A percentile compares a stretch with the other conserved stretches of the same genome.
Evolutionary conservation across 2,329 filamentous ascomycete genomes (phyloP).

Genomic region (Cadophora luteo-olivacea): DNA sequence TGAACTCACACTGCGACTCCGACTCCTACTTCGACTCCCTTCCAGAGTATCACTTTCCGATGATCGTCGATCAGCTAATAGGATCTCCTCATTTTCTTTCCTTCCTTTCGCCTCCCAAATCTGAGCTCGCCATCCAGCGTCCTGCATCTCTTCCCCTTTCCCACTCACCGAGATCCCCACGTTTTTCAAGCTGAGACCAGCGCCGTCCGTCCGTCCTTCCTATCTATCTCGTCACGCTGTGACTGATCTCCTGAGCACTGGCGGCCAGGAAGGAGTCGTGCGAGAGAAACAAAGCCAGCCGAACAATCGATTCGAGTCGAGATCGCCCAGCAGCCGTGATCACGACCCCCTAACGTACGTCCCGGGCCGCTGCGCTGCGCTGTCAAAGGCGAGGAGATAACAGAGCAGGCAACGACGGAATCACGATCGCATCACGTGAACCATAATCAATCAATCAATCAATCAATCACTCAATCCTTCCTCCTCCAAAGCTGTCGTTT

Average conservation of each 20-base stretch:
- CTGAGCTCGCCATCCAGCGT: slow-evolving; percentile 14
- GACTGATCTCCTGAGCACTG: too few species aligned
- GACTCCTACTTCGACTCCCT: slow-evolving; percentile 7
- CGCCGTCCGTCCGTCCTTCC: too few species aligned
- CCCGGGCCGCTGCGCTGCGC: background rate
- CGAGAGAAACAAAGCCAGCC: too few species aligned
- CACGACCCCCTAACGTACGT: too few species aligned
- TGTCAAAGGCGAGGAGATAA: background rate
- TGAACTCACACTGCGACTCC: slow-evolving; percentile 1
- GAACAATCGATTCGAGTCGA: too few species aligned
- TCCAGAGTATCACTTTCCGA: slow-evolving; percentile 2
- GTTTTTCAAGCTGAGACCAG: too few species aligned
- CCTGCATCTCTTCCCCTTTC: background rate
- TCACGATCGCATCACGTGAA: slow-evolving; percentile 2
- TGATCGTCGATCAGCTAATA: slow-evolving; percentile 9
- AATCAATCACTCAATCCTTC: background rate
- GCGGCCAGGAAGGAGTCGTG: too few species aligned
- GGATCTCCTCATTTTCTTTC: slow-evolving; percentile 14
- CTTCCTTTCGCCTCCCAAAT: background rate
- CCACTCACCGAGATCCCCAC: background rate
- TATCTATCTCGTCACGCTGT: too few species aligned
- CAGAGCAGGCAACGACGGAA: background rate
- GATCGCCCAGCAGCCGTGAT: too few species aligned
- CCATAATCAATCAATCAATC: background rate
- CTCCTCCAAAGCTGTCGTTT: background rate